Percentiles rank a stretch among this genome's conserved stretches.
phyloP scores from a whole-genome alignment of 1,284 basidiomycete species.

The Grifola frondosa region DNA sequence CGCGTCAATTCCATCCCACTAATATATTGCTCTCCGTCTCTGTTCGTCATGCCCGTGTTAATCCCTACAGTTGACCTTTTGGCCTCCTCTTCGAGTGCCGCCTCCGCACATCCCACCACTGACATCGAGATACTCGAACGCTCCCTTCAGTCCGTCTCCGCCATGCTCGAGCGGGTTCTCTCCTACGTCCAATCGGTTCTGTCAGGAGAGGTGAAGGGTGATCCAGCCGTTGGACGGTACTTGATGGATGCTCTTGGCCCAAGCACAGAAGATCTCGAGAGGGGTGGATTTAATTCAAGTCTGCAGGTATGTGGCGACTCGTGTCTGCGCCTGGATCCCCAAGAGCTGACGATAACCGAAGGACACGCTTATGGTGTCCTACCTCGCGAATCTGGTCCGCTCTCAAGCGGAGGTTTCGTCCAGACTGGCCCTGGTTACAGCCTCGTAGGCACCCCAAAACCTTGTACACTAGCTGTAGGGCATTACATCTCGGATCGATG shows the following conservation, averaged over 20 bases:
- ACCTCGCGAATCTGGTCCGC: constrained; percentile 91
- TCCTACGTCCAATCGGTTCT: constrained; percentile 86
- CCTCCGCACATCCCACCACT: constrained; percentile 54
- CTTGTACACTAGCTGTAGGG: constrained; percentile 17
- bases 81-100: constrained; percentile 42
- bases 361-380: constrained; percentile 94
- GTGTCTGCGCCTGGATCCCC: not conserved
- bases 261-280: constrained; percentile 63
- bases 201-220: constrained; percentile 76
- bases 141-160: constrained; percentile 68
- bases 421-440: constrained; percentile 75
- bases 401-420: constrained; percentile 94
- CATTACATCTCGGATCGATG: constrained; percentile 1
- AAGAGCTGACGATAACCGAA: constrained; percentile 35
- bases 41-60: not conserved
- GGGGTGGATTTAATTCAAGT: constrained; percentile 74
- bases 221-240: constrained; percentile 88
- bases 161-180: constrained; percentile 85
- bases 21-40: not conserved
- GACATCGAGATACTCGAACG: constrained; percentile 72
- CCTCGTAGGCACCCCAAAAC: constrained; percentile 23
- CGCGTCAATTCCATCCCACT: not conserved
- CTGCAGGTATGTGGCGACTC: constrained; percentile 54
- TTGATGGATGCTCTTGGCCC: constrained; percentile 88
- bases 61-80: constrained; percentile 71